phyloP scores from a whole-genome alignment of 1,284 basidiomycete species.

The Cutaneotrichosporon cavernicola region DNA sequence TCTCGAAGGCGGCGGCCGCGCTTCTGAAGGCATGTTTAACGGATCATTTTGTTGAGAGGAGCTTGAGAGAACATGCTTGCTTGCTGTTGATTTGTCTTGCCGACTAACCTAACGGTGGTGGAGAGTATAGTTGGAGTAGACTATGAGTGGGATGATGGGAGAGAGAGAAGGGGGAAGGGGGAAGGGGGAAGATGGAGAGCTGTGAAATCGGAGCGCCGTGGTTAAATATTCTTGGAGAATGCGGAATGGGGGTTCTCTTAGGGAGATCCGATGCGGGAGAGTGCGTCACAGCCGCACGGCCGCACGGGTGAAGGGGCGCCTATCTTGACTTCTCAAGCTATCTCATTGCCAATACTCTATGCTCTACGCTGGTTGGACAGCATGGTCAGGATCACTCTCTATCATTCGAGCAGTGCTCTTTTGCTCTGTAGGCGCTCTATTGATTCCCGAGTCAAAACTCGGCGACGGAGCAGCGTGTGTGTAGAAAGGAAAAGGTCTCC shows the following conservation, averaged over 20 bases:
- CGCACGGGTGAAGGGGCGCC: too few species aligned
- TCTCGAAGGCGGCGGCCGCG: constrained; percentile 24
- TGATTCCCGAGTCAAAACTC: too few species aligned
- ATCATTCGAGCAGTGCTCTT: too few species aligned
- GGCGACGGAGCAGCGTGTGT: too few species aligned
- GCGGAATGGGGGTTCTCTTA: background rate
- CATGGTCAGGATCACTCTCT: too few species aligned
- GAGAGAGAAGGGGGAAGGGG: background rate
- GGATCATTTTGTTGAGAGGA: constrained; percentile 11
- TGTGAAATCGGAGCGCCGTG: background rate
- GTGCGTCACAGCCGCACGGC: background rate
- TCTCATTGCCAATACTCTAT: too few species aligned
- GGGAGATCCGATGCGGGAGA: background rate
- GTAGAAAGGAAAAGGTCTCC: too few species aligned
- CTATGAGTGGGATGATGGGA: background rate
- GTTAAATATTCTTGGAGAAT: background rate
- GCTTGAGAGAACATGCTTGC: background rate
- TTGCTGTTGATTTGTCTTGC: constrained; percentile 5
- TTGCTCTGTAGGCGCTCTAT: too few species aligned
- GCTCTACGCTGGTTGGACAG: too few species aligned
- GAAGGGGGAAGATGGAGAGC: background rate
- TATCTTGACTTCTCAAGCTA: too few species aligned
- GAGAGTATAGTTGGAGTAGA: background rate
- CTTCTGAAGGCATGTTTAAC: constrained; percentile 5
- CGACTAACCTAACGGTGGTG: constrained; percentile 1